Evolutionary conservation across 1,284 basidiomycete genomes (phyloP).

Genomic region (Sphaerobolus stellatus): DNA sequence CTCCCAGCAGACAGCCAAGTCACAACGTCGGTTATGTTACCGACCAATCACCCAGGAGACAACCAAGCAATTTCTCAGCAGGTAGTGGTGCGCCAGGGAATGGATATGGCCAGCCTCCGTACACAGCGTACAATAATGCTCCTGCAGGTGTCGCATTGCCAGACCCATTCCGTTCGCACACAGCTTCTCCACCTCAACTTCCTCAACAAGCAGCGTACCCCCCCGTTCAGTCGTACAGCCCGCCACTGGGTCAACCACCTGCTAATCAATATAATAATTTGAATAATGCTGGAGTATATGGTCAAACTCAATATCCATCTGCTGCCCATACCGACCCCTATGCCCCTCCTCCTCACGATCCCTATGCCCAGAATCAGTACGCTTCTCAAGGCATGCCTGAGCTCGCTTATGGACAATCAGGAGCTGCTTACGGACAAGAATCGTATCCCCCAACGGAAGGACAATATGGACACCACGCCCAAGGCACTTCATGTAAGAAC

Average conservation of each 20-base stretch:
- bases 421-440: not conserved
- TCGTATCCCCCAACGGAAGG: not conserved
- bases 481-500: not conserved
- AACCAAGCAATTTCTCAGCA: not conserved
- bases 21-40: constrained; percentile 1
- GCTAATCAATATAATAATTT: not conserved
- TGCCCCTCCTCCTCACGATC: not conserved
- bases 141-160: not conserved
- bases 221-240: not conserved
- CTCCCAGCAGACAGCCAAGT: constrained; percentile 7
- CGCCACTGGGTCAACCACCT: not conserved
- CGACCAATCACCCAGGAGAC: not conserved
- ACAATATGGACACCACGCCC: not conserved
- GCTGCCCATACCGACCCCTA: not conserved
- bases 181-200: not conserved
- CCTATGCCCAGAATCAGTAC: not conserved
- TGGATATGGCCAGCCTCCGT: too few species aligned
- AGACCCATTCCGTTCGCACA: constrained; percentile 1
- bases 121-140: constrained; percentile 4
- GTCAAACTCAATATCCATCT: constrained; percentile 8
- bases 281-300: not conserved
- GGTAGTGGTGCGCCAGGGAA: not conserved
- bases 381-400: not conserved
- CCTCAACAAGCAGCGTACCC: not conserved
- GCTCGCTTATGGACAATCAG: not conserved